Conservation (phyloP, 2,329 filamentous ascomycete genomes). For the Ophiocordyceps australis region DNA sequence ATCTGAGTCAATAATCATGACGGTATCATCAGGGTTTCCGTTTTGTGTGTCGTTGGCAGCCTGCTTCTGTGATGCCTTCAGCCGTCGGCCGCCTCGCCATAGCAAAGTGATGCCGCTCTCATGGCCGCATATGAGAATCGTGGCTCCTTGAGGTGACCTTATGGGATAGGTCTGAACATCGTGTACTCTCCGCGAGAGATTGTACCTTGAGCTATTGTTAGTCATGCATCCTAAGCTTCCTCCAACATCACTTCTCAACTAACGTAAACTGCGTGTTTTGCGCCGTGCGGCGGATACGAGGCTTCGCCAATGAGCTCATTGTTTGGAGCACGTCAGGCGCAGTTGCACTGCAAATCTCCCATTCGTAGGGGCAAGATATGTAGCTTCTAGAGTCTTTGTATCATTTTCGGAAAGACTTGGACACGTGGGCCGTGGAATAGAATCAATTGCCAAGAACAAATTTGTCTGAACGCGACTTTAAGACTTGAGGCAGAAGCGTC, state of each 20-base stretch:
- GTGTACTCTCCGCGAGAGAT: slow-evolving; percentile 37
- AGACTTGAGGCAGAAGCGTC: too few relatives aligned
- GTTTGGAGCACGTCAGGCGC: slow-evolving; percentile 4
- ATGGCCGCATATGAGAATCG: slow-evolving; percentile 43
- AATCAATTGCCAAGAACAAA: too few relatives aligned
- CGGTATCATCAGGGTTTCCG: slow-evolving; percentile 28
- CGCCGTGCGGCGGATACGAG: slow-evolving; percentile 25
- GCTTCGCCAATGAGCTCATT: slow-evolving; percentile 15
- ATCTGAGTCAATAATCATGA: slow-evolving; percentile 48
- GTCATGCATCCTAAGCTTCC: too few relatives aligned
- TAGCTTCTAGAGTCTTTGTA: too few relatives aligned
- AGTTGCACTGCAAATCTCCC: too few relatives aligned
- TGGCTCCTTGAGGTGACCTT: slow-evolving; percentile 43
- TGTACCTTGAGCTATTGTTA: slow-evolving; percentile 41
- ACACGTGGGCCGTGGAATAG: too few relatives aligned
- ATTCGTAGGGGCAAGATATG: too few relatives aligned
- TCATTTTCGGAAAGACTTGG: too few relatives aligned
- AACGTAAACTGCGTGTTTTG: slow-evolving; percentile 31
- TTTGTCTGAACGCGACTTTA: too few relatives aligned
- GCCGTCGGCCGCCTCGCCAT: slow-evolving; percentile 44
- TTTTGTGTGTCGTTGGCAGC: slow-evolving; percentile 27
- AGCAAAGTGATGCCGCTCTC: slow-evolving; percentile 42
- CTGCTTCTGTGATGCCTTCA: slow-evolving; percentile 26
- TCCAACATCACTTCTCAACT: slow-evolving; percentile 3
- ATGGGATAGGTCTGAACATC: slow-evolving; percentile 43